Evolutionary conservation across 2,329 filamentous ascomycete genomes (phyloP).

Genomic region (Fusarium sp.): DNA sequence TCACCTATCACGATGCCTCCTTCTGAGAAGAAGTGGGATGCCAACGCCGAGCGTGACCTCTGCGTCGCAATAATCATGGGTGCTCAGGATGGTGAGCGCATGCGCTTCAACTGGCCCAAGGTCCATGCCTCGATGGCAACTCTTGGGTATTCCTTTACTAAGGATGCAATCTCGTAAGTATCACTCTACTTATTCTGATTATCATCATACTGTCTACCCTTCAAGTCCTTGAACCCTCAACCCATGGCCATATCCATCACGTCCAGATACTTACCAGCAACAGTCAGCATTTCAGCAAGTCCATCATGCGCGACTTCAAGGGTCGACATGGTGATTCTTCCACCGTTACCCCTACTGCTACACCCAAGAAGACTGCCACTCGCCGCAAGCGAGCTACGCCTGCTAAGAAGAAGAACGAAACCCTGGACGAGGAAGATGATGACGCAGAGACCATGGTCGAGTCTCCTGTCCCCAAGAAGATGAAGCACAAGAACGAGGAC

Average conservation of each 20-base stretch:
- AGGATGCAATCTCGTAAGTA: constrained; percentile 55
- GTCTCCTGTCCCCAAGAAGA: constrained; percentile 45
- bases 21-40: constrained; percentile 53
- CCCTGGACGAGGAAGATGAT: constrained; percentile 28
- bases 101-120: constrained; percentile 51
- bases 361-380: constrained; percentile 33
- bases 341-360: constrained; percentile 8
- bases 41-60: constrained; percentile 53
- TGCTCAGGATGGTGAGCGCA: constrained; percentile 42
- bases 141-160: constrained; percentile 52
- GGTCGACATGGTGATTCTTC: constrained; percentile 38
- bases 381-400: constrained; percentile 36
- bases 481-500: constrained; percentile 47
- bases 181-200: background rate
- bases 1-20: constrained; percentile 40
- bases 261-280: background rate
- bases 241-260: background rate
- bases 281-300: constrained; percentile 56
- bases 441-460: constrained; percentile 14
- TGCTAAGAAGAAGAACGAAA: constrained; percentile 34
- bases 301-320: constrained; percentile 52
- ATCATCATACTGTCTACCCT: background rate
- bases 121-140: constrained; percentile 48
- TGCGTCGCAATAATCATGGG: constrained; percentile 52
- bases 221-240: background rate